phyloP scores from a whole-genome alignment of 768 basidiomycete genomes.

The Rhizopogon vesiculosus region DNA sequence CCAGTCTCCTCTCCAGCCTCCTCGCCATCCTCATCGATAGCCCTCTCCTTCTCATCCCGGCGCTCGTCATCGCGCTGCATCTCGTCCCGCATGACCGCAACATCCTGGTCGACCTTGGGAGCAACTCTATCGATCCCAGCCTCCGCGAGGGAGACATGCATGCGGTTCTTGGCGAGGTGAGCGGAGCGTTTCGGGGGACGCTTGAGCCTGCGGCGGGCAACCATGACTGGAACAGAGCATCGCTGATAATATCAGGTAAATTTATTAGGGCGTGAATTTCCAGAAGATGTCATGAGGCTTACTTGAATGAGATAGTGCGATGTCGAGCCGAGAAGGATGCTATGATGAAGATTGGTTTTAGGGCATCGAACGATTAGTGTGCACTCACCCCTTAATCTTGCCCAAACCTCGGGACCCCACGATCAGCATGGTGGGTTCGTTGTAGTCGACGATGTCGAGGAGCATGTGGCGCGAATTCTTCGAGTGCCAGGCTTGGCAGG shows the following conservation, averaged over 20 bases:
- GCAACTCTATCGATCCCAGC: conserved; percentile 87
- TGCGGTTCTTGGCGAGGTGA: conserved; percentile 76
- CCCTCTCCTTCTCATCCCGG: conserved; percentile 14
- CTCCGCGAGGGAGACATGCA: conserved; percentile 81
- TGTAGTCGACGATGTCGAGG: conserved; percentile 84
- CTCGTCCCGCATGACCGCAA: conserved; percentile 76
- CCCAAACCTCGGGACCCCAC: conserved; percentile 92
- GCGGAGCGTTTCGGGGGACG: conserved; percentile 79
- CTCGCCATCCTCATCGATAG: conserved; percentile 22
- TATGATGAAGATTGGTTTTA: conserved; percentile 24
- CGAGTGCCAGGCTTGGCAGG: conserved; percentile 97
- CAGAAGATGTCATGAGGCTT: conserved; percentile 8
- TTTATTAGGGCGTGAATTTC: not conserved
- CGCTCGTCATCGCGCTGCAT: conserved; percentile 62
- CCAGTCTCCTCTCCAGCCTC: conserved; percentile 18
- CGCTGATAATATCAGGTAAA: conserved; percentile 41
- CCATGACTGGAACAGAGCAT: conserved; percentile 96
- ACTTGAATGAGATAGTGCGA: conserved; percentile 92
- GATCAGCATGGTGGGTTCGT: conserved; percentile 87
- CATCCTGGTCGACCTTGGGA: conserved; percentile 80
- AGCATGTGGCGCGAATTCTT: conserved; percentile 91
- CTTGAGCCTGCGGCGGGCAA: conserved; percentile 87
- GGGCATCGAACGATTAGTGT: not conserved
- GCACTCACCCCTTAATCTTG: conserved; percentile 79
- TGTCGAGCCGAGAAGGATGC: conserved; percentile 90